Base-by-base conservation (phyloP, 768 basidiomycete species). In the Gyrodon lividus region DNA sequence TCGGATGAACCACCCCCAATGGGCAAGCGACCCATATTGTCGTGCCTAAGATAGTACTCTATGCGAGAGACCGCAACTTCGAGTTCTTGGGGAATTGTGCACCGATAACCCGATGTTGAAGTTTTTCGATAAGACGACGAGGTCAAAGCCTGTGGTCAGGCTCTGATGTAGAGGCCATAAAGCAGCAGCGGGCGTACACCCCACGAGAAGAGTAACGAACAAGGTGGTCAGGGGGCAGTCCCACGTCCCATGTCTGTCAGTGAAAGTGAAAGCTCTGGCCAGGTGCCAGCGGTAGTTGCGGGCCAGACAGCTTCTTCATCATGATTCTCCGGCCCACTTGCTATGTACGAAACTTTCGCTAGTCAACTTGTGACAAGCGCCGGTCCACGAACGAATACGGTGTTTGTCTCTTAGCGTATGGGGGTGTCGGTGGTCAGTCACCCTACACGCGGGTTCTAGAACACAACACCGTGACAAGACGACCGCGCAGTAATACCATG, bases 11-110 rank as follows among this genome's bases (percentile, higher is more conserved):
- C 84, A 43, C 84, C 81, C 14, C 81, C 82, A 22, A 82, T 74
- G 31, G 80, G 73, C 35, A 89, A 78, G 12, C 81, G 71, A 52
- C 77, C 74, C 20, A 84, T 78, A 58, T 81, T 77, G 65, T 88
- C 87, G 5, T 69, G 75, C 16, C 59, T 48, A 22, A 87, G 55
- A 53, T 64, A 72, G 2, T 48, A 35, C 52, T 72, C 74, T 0
- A 84, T 79, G 38, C 77, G 78, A 7, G 63, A 41, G 23, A 82
- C 74, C 37, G 87, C 87, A n/a, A 76, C 77, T 19, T 72, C 51
- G 39, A 89, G 64, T 89, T 87, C 17, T 66, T 55, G 0, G 86
- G 83, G 79, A 66, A 40, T 72, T 65, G 20, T 65, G 52, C 31
- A 81, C 61, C n/a, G 68, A 56, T 55, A 80, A 50, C 8, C 69